Conservation (phyloP, 2,329 filamentous ascomycete species). For the Colletotrichum abscissum region DNA sequence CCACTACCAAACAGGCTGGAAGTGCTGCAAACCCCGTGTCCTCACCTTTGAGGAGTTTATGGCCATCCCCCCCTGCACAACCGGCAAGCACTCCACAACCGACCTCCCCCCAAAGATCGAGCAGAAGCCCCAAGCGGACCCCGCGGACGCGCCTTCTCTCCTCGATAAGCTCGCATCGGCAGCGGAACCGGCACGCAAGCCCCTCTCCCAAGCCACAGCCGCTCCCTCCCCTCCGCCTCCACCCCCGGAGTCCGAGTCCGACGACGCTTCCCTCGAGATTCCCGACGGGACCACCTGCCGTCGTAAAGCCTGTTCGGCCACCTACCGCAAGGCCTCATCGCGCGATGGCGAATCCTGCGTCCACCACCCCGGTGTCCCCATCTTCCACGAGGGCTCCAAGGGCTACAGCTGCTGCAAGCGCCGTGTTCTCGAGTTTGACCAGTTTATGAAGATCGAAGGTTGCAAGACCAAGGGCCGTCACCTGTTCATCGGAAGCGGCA, state of each 20-base stretch:
- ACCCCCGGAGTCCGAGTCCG: constrained; percentile 84
- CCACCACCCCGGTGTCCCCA: constrained; percentile 88
- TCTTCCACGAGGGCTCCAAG: constrained; percentile 99
- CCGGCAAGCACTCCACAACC: constrained; percentile 90
- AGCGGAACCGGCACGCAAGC: constrained; percentile 54
- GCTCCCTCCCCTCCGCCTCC: constrained; percentile 67
- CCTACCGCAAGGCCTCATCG: constrained; percentile 69
- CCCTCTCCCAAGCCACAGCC: constrained; percentile 48
- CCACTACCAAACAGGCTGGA: constrained; percentile 78
- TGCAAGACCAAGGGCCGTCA: constrained; percentile 86
- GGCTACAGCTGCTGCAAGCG: constrained; percentile 98
- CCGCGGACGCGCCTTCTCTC: constrained; percentile 54
- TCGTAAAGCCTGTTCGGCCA: constrained; percentile 77
- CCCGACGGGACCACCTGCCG: constrained; percentile 81
- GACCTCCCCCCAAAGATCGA: constrained; percentile 74
- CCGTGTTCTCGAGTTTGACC: constrained; percentile 94
- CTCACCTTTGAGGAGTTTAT: constrained; percentile 99
- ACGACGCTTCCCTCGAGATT: constrained; percentile 81
- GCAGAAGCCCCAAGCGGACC: constrained; percentile 56
- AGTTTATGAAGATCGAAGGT: constrained; percentile 96
- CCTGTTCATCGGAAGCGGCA: constrained; percentile 84
- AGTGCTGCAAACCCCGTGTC: constrained; percentile 97
- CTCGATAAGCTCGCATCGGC: constrained; percentile 55
- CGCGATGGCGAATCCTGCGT: constrained; percentile 82
- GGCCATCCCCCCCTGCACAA: constrained; percentile 89